Percentiles rank a stretch among this genome's conserved stretches.
Conservation (phyloP, 352 stramenopile genomes). For the Phytophthora citricola region DNA sequence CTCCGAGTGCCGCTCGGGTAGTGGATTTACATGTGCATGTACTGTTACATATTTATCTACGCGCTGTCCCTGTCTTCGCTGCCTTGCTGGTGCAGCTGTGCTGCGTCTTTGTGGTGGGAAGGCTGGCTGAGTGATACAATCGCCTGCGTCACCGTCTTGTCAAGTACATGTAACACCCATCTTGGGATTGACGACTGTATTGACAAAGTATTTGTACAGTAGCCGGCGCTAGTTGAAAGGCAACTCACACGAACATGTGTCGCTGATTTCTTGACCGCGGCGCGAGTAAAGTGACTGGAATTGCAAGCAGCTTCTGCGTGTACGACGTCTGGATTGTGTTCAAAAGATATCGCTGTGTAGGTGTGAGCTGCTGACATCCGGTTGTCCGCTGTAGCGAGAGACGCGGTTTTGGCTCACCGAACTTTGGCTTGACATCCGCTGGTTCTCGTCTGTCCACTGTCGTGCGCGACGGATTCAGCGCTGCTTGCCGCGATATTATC, state of each 20-base stretch:
- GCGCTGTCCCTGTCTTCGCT: too few species aligned
- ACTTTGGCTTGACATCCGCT: slow-evolving; percentile 4
- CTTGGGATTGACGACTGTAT: too few species aligned
- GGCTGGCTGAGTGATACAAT: background rate
- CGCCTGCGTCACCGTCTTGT: background rate
- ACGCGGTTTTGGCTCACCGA: background rate
- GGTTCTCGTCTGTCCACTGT: slow-evolving; percentile 15
- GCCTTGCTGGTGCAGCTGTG: background rate
- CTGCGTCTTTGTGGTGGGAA: background rate
- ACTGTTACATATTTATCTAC: background rate
- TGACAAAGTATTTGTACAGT: background rate
- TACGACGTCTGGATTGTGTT: background rate
- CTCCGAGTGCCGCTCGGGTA: background rate
- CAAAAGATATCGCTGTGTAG: background rate
- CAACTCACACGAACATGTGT: background rate
- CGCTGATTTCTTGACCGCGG: too few species aligned
- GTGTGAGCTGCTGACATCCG: background rate
- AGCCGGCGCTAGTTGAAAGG: background rate
- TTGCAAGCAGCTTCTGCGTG: background rate
- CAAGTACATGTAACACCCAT: background rate
- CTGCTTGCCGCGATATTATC: slow-evolving; percentile 1
- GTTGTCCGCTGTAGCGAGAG: background rate
- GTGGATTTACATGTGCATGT: background rate
- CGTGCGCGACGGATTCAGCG: slow-evolving; percentile 2
- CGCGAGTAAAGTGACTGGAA: background rate